Base-by-base conservation (phyloP, 2,329 filamentous ascomycete genomes). In the Xylariales sp. region DNA sequence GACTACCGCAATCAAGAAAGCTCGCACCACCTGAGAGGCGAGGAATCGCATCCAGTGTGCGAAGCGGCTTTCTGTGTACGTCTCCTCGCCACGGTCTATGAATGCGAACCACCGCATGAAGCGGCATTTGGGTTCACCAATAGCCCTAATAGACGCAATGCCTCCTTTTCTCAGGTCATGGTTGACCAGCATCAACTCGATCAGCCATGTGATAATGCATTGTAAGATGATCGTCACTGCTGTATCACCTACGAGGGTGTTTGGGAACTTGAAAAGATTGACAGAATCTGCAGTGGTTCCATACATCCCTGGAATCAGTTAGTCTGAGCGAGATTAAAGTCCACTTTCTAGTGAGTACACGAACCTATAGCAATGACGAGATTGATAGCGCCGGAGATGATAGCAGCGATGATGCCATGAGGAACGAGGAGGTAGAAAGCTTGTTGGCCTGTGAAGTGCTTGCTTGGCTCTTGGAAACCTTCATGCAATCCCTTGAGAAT, bases 161-260 rank as follows among this genome's bases (percentile, higher is more conserved):
- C 58, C 61, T 24, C 69, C 67, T 24, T 57, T 57, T 16, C 55
- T 59, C 15, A 78, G 56, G 54, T 76, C 71, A 16, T 60, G 58
- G 48, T 66, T 67, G 19, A 77, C 71, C n/a, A 75, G 53, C 20
- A 64, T 44, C 25, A 65, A 57, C 51, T 76, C 70, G 31, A 73
- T 58, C 38, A 73, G 57, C 73, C 73, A 78, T 16, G 73, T 77
- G 34, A 74, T 58, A 46, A 71, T 53, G 48, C 61, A 66, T 53
- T 76, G 73, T 38, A 76, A 39, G 46, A 76, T 60, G 44, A 74
- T 64, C n/a, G 73, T 76, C 29, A 77, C 60, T 27, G 62, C 67
- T 3, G 66, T 67, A 52, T 78, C 74, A 40, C 64, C 68, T 12
- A 70, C 64, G 3, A 78, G 59, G 1, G 73, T 75, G 48, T 71